Evolutionary conservation across 805 yeast species (phyloP), one percentile per base, ranked within the genome.

Genomic region (Ogataea pignaliae): DNA sequence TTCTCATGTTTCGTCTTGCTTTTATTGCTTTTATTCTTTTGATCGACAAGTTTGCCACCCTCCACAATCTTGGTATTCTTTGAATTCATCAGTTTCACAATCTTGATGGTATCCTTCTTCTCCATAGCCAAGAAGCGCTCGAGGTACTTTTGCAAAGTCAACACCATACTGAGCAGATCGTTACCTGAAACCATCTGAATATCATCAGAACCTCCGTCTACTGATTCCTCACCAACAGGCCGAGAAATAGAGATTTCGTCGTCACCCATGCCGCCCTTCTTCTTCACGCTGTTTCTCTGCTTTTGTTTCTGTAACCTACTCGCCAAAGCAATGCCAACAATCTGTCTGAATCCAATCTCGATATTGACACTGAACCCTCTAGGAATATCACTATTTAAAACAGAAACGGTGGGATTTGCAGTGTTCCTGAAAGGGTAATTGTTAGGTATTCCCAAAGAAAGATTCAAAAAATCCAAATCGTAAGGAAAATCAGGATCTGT

Each of bases 401-500:
- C 83, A 31, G 70, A 64, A 3, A 84, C 69, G 13, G 71, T 63
- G 1, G 88, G 86, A 14, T 57, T 48, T 3, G 63, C 59, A 15
- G 56, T n/a, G 13, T 15, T 61, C n/a, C 56, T 55, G 32, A 45
- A 41, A 0, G 88, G 88, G 52, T 81, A 85, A 30, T 63, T 64
- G 2, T 61, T 55, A 0, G 91, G 88, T 3, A 85, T 66, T 33
- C 70, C 61, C 29, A 85, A 59, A 37, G 77, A 72, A 29, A 84
- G 54, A 40, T 75, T 71, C 44, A 85, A 66, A n/a, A 59, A 53
- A 3, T 71, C 73, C 29, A 85, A 60, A 42, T 81, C 88, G 55
- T 71, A 84, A 0, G 89, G 84, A 56, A 85, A 85, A 37, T 83
- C 85, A 0, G 89, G 89, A 56, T 83, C 90, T 0, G 82, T 69